Evolutionary conservation across 1,284 basidiomycete species (phyloP).

Genomic region (Athelia psychrophila): DNA sequence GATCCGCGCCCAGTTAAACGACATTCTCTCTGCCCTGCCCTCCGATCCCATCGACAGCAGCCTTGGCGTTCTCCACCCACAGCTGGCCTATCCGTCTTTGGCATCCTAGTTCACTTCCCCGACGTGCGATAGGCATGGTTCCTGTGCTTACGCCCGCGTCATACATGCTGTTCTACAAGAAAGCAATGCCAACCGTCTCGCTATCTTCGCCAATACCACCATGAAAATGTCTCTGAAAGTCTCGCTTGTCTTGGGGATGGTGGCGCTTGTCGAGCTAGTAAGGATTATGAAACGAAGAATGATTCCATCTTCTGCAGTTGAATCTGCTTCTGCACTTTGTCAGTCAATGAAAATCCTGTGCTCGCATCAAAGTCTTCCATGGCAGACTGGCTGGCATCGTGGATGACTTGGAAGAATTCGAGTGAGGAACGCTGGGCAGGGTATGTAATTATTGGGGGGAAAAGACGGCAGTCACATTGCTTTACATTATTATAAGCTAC

Average conservation of each 20-base stretch:
- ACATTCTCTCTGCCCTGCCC: slow-evolving; percentile 44
- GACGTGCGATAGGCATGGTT: slow-evolving; percentile 46
- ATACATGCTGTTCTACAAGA: slow-evolving; percentile 59
- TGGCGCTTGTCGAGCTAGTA: slow-evolving; percentile 36
- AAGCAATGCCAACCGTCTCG: slow-evolving; percentile 63
- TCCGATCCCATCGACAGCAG: slow-evolving; percentile 50
- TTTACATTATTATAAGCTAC: too few relatives aligned
- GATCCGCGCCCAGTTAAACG: slow-evolving; percentile 40
- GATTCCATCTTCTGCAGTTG: too few relatives aligned
- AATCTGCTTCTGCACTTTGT: too few relatives aligned
- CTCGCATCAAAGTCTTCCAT: too few relatives aligned
- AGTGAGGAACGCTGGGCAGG: too few relatives aligned
- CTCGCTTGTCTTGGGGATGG: slow-evolving; percentile 46
- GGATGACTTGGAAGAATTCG: too few relatives aligned
- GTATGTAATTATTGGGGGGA: too few relatives aligned
- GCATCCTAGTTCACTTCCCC: slow-evolving; percentile 15
- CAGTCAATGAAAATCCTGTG: too few relatives aligned
- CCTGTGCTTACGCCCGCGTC: slow-evolving; percentile 63
- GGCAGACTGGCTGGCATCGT: too few relatives aligned
- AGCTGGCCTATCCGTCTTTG: slow-evolving; percentile 45
- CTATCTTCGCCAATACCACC: slow-evolving; percentile 54
- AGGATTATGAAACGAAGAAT: slow-evolving; percentile 42
- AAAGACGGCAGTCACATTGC: too few relatives aligned
- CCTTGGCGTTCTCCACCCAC: slow-evolving; percentile 59
- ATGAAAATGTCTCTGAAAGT: slow-evolving; percentile 45